Evolutionary conservation across 75 land plant genomes (phyloP).

Genomic region (Selaginella tamariscina): DNA sequence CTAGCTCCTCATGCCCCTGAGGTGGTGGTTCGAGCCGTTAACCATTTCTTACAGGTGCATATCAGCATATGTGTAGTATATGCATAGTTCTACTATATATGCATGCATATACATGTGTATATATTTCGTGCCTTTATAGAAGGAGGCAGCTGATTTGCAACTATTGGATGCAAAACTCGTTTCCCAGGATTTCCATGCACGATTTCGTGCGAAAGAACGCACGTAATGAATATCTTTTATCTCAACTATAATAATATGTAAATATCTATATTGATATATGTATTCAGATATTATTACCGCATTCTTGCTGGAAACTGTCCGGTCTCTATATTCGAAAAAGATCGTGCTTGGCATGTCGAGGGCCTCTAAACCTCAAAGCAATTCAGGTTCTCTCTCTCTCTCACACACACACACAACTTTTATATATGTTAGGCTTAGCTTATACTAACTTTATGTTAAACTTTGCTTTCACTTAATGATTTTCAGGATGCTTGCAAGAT

Average conservation of each 20-base stretch:
- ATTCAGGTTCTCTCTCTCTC: conserved; percentile 64
- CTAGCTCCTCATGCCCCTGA: conserved; percentile 79
- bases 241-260: not conserved
- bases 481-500: conserved; percentile 65
- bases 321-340: conserved; percentile 65
- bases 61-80: conserved; percentile 12
- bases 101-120: not conserved
- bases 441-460: not conserved
- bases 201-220: conserved; percentile 78
- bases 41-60: conserved; percentile 86
- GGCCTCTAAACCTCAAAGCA: conserved; percentile 44
- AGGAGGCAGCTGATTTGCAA: conserved; percentile 58
- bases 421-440: not conserved
- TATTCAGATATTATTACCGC: conserved; percentile 77
- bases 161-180: conserved; percentile 67
- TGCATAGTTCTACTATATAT: not conserved
- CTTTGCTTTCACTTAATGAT: not conserved
- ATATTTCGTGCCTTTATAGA: conserved; percentile 27
- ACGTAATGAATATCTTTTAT: conserved; percentile 50
- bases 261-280: not conserved
- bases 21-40: conserved; percentile 71
- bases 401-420: no score
- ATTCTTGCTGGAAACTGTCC: conserved; percentile 55
- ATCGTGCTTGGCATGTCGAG: conserved; percentile 79
- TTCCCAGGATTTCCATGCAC: conserved; percentile 73